Percentiles rank a stretch among this genome's conserved stretches.
Conservation (phyloP, 768 basidiomycete genomes). For the Sporobolomyces roseus region DNA sequence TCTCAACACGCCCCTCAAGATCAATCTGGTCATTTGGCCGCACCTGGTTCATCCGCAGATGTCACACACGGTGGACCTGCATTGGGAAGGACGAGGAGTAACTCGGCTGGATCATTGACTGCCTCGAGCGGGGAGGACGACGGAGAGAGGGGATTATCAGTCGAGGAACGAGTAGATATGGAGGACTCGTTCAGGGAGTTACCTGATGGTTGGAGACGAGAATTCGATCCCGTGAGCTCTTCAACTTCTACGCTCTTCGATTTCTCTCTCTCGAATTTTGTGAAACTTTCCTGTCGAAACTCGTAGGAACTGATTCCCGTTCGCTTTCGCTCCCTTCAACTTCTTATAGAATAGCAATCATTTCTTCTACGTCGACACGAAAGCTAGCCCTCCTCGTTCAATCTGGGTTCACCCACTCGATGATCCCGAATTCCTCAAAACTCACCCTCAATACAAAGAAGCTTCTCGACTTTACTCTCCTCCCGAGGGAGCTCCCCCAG, state of each 20-base stretch:
- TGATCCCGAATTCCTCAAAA: constrained; percentile 8
- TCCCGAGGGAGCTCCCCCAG: constrained; percentile 2
- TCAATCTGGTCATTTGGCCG: not conserved
- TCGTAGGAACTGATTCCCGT: too few relatives aligned
- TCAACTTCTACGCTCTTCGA: too few relatives aligned
- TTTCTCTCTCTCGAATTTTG: not conserved
- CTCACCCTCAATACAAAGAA: constrained; percentile 8
- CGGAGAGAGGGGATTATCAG: not conserved
- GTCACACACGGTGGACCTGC: too few relatives aligned
- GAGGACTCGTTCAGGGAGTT: constrained; percentile 39
- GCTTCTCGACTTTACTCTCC: not conserved
- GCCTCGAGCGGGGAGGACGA: constrained; percentile 14
- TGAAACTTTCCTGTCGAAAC: too few relatives aligned
- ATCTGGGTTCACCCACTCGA: constrained; percentile 46
- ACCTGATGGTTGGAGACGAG: constrained; percentile 43
- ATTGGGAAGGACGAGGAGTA: too few relatives aligned
- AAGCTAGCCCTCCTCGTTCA: constrained; percentile 41
- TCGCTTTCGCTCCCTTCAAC: too few relatives aligned
- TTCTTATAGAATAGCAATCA: constrained; percentile 21
- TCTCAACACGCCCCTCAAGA: not conserved
- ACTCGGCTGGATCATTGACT: not conserved
- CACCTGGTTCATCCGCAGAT: too few relatives aligned
- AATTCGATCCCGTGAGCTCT: constrained; percentile 38
- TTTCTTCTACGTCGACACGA: constrained; percentile 45
- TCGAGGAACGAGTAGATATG: constrained; percentile 11